Conservation (phyloP, 768 basidiomycete genomes). For the Neoboletus magnificus region DNA sequence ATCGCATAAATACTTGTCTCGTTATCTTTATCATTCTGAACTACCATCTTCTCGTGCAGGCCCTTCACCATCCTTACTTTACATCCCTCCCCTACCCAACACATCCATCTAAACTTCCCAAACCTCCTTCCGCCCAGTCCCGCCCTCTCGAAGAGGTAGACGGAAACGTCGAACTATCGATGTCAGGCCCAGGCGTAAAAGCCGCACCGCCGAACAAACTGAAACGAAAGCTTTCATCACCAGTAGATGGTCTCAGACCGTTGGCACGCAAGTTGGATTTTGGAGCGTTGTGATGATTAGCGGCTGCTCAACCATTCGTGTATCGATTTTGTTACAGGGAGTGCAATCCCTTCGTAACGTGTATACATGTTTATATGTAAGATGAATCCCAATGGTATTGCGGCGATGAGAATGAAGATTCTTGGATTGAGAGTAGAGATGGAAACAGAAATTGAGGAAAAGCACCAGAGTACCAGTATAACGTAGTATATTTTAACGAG, state of each 20-base stretch:
- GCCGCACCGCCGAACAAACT: slow-evolving; percentile 50
- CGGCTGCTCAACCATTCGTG: neutral
- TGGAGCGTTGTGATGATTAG: slow-evolving; percentile 30
- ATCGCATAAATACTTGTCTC: too few species aligned
- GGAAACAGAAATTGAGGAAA: slow-evolving; percentile 11
- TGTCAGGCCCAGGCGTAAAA: slow-evolving; percentile 50
- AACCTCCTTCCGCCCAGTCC: slow-evolving; percentile 48
- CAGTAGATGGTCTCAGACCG: slow-evolving; percentile 48
- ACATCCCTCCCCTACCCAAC: slow-evolving; percentile 82
- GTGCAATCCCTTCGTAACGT: neutral
- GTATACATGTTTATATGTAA: slow-evolving; percentile 5
- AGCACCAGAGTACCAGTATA: slow-evolving; percentile 7
- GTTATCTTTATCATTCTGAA: neutral
- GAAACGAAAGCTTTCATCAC: slow-evolving; percentile 69
- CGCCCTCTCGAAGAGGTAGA: slow-evolving; percentile 77
- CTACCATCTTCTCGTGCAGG: slow-evolving; percentile 41
- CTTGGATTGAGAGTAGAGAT: slow-evolving; percentile 1
- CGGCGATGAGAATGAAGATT: neutral
- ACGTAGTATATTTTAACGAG: slow-evolving; percentile 28
- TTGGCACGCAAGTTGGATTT: slow-evolving; percentile 76
- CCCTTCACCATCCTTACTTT: slow-evolving; percentile 87
- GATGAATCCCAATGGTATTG: slow-evolving; percentile 3
- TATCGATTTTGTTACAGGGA: neutral
- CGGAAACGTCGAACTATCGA: slow-evolving; percentile 58
- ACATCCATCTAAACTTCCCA: slow-evolving; percentile 85